phyloP scores from a whole-genome alignment of 176 grass and related monocot genomes.

The Pontederia crassipes region DNA sequence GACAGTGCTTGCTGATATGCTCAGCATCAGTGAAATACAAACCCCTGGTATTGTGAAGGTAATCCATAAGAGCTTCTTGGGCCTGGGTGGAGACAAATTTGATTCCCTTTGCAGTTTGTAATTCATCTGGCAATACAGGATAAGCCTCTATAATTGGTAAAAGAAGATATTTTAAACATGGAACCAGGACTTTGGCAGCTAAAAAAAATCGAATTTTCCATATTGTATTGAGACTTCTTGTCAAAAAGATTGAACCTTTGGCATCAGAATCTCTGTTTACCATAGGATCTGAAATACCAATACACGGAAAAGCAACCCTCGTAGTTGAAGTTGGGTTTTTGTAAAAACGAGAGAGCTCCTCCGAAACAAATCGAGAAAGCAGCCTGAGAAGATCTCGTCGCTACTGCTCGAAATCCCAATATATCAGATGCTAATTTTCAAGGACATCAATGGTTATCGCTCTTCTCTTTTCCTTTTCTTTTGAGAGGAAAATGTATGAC shows the following conservation, averaged over 20 bases:
- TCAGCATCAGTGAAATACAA: slow-evolving; percentile 36
- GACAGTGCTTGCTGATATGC: slow-evolving; percentile 45
- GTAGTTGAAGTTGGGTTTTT: background rate
- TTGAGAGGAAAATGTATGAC: no score
- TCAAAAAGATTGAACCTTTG: background rate
- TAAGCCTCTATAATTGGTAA: background rate
- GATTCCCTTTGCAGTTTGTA: background rate
- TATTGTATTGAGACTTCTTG: background rate
- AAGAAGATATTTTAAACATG: background rate
- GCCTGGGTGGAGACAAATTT: slow-evolving; percentile 8
- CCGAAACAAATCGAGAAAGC: background rate
- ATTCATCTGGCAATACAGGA: background rate
- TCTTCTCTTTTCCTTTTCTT: no score
- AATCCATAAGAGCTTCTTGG: slow-evolving; percentile 37
- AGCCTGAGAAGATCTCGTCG: background rate
- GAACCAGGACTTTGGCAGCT: background rate
- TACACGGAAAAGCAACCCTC: background rate
- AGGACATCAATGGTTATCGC: background rate
- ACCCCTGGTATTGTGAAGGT: slow-evolving; percentile 46
- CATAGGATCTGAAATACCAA: background rate
- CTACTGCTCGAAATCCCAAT: background rate
- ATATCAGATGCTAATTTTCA: background rate
- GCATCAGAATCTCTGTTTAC: background rate
- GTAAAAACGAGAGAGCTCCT: background rate
- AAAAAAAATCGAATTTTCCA: background rate